Percentiles rank a stretch among this genome's conserved stretches.
These are phyloP conservation scores for Cyberlindnera saturnus DNA, from an alignment of 805 yeast genomes.

Conservation along the genomic window DNA sequence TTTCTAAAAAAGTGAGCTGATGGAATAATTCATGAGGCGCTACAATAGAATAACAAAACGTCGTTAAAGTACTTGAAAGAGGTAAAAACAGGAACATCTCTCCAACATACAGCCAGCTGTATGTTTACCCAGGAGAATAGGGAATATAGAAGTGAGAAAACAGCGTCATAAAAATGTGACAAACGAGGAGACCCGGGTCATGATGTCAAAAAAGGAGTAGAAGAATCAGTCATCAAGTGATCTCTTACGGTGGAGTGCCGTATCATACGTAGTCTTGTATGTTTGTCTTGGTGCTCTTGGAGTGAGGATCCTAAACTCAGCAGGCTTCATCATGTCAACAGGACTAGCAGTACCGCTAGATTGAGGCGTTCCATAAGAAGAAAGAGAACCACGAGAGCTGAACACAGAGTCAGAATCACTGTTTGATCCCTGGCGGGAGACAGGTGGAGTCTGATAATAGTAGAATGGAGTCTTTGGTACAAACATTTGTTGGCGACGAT, in stretches of 20 bases:
- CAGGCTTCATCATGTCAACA: conserved; percentile 5
- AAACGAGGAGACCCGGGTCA: neutral
- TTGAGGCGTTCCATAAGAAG: conserved; percentile 16
- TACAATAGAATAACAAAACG: neutral
- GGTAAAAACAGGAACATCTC: neutral
- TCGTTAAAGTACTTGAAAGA: neutral
- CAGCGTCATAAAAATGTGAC: too few species aligned
- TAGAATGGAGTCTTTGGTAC: conserved; percentile 19
- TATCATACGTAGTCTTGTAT: neutral
- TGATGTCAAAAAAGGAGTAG: too few species aligned
- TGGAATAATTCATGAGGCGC: neutral
- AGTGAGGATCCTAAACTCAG: neutral
- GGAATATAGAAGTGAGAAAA: too few species aligned
- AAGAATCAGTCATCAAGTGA: too few species aligned
- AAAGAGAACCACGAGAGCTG: conserved; percentile 13
- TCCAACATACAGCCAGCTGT: conserved; percentile 1
- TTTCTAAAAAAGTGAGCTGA: too few species aligned
- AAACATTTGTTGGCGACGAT: conserved; percentile 4
- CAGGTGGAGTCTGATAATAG: conserved; percentile 8
- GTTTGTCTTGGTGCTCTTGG: too few species aligned
- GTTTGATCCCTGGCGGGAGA: conserved; percentile 16
- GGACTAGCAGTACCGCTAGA: conserved; percentile 16
- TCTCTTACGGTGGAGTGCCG: too few species aligned
- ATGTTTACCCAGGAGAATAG: neutral
- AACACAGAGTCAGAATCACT: conserved; percentile 11